Percentiles rank a stretch among this genome's conserved stretches.
These are phyloP conservation scores for Suhomyces xylopsoci DNA, from an alignment of 805 yeast species.

Conservation along the genomic window DNA sequence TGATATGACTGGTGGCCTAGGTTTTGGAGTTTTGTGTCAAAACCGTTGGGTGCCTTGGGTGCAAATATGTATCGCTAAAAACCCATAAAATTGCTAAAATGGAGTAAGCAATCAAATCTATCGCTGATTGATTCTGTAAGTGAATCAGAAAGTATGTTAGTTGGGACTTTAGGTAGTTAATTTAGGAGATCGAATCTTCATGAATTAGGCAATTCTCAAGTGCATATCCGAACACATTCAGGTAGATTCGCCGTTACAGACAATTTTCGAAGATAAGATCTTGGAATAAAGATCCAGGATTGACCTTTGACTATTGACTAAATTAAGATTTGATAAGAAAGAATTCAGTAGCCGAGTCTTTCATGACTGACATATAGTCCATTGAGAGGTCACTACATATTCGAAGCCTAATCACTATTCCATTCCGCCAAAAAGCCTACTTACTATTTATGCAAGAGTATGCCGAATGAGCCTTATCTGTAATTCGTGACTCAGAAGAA, in stretches of 20 bases:
- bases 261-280: no score
- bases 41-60: not conserved
- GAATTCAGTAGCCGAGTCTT: not conserved
- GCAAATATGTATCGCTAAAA: not conserved
- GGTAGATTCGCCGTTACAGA: no score
- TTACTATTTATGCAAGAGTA: not conserved
- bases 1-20: not conserved
- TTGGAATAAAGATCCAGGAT: no score
- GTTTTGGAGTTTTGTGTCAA: not conserved
- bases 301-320: no score
- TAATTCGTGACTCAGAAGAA: no score
- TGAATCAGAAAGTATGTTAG: not conserved
- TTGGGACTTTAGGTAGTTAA: no score
- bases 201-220: not conserved
- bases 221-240: not conserved
- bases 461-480: no score
- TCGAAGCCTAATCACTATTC: not conserved
- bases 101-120: not conserved
- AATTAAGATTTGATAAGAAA: no score
- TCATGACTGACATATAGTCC: no score
- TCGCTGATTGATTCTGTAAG: not conserved
- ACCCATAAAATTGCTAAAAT: not conserved
- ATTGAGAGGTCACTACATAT: not conserved
- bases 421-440: not conserved
- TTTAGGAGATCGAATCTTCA: not conserved